Evolutionary conservation across 2,329 filamentous ascomycete genomes (phyloP), one percentile per base, ranked within the genome.

Genomic region (Didymella pomorum): DNA sequence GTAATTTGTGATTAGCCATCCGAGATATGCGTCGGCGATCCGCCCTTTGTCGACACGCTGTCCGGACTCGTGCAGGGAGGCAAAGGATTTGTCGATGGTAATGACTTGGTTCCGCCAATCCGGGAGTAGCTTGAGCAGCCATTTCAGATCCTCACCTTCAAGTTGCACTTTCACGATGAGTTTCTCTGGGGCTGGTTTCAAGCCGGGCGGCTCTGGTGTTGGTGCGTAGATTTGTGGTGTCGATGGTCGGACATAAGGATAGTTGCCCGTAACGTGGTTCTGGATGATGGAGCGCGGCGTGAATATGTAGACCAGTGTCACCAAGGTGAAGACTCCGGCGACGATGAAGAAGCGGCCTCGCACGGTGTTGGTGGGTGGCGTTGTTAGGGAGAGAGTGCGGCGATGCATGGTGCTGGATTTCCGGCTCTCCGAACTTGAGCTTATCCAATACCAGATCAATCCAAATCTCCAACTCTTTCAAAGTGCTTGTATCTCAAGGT

Each of bases 51-150:
- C 64, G 12, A 60, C 57, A 10, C 50, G 12, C 14, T 16, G 21
- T 2, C 31, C 59, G 49, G 50, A 31, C 4, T 37, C 42, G 35
- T 66, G 57, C 12, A 64, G 47, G 3, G 57, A 44, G 10, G 63
- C 51, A 39, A 69, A 69, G 4, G 51, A 49, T 2, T 41, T 18
- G 41, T 61, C 44, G 16, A 69, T 44, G 63, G 51, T 71, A 68
- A 41, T 74, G 72, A 64, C 80, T 78, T 80, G 56, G 70, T 72
- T 69, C 80, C 82, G 72, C 50, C 75, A 83, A 2, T n/a, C 18
- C 1, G 64, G 61, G 20, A 50, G 53, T 5, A 63, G 21, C 6
- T 37, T 31, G 12, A 60, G 45, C 5, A 63, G 52, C 65, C 65
- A 70, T n/a, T 48, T 57, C 0, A 62, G 52, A 28, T 68, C 64